Percentiles rank a stretch among this genome's conserved stretches.
These are phyloP conservation scores for Brassica cretica DNA, from an alignment of 345 rosid genomes.

Conservation along the genomic window DNA sequence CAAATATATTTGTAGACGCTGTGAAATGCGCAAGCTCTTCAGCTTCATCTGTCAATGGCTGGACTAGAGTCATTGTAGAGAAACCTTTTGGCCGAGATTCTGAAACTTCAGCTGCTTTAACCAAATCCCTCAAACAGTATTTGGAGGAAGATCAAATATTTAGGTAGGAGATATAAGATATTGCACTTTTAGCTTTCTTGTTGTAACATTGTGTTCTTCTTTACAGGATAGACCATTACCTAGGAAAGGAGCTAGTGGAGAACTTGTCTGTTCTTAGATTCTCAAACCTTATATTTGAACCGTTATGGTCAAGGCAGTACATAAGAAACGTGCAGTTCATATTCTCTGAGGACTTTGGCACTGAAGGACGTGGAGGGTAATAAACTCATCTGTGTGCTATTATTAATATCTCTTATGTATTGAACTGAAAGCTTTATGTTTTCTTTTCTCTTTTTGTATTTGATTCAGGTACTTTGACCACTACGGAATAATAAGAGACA, in stretches of 20 bases:
- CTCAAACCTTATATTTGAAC: conserved; percentile 97
- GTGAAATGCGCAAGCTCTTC: conserved; percentile 88
- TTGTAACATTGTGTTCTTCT: conserved; percentile 24
- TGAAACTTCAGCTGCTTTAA: conserved; percentile 92
- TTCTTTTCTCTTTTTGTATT: not conserved
- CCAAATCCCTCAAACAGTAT: conserved; percentile 78
- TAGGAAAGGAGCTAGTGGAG: conserved; percentile 97
- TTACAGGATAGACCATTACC: conserved; percentile 93
- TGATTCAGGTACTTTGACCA: conserved; percentile 78
- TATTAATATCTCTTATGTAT: not conserved
- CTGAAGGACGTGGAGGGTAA: conserved; percentile 99
- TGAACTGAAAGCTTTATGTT: not conserved
- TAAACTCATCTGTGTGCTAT: not conserved
- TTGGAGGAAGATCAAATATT: conserved; percentile 92
- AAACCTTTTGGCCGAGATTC: conserved; percentile 99
- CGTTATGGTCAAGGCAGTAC: conserved; percentile 95
- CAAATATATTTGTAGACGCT: conserved; percentile 90
- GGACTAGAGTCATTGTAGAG: conserved; percentile 99
- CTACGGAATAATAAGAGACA: conserved; percentile 94
- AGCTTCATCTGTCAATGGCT: conserved; percentile 87
- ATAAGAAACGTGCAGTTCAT: conserved; percentile 87
- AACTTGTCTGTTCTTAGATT: conserved; percentile 95
- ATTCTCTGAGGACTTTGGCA: conserved; percentile 98
- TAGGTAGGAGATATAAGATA: conserved; percentile 48
- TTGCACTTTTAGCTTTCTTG: conserved; percentile 7